Base-by-base conservation (phyloP, 768 basidiomycete species). In the Naganishia vaughanmartiniae region DNA sequence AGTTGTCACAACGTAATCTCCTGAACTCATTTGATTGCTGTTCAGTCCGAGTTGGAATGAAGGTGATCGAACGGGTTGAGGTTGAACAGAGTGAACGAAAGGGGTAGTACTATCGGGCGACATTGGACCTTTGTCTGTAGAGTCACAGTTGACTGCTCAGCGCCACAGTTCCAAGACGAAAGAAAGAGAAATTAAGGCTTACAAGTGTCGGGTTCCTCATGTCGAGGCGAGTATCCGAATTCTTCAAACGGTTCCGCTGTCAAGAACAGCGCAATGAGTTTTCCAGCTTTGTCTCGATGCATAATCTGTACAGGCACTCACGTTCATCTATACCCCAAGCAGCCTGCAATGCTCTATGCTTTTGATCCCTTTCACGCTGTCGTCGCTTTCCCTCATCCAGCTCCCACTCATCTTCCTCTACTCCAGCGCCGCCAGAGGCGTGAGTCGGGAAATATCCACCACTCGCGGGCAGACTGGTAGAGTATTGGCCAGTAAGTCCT, bases 251-350 rank as follows among this genome's bases (percentile, higher is more conserved):
- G 80, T 67, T 81, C 80, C 14, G 80, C 80, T 81, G 57, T 39
- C 17, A 24, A 56, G 10, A 6, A n/a, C 65, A 57, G 73, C 57
- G 72, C 21, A 4, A 55, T 63, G 42, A 36, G 30, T 24, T 65
- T 42, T 36, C 26, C 15, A 6, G 21, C 12, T 54, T n/a, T 26
- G 45, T 7, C 26, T 7, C 26, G 30, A 28, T 34, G 39, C 21
- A 14, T 34, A 54, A 17, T 9, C 19, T 39, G 34, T 24, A 34
- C 9, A n/a, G 24, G 30, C n/a, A 77, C 80, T 75, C 70, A 81
- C 80, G 80, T 24, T 71, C 74, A 70, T 81, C 79, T 31, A 73
- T 79, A 19, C 80, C 80, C 80, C 80, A 81, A 70, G 80, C 80
- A 54, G 79, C 80, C 55, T 81, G 78, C 48, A 81, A 67, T 4